Evolutionary conservation across 1,284 basidiomycete species (phyloP).

Genomic region (Porodaedalea pini): DNA sequence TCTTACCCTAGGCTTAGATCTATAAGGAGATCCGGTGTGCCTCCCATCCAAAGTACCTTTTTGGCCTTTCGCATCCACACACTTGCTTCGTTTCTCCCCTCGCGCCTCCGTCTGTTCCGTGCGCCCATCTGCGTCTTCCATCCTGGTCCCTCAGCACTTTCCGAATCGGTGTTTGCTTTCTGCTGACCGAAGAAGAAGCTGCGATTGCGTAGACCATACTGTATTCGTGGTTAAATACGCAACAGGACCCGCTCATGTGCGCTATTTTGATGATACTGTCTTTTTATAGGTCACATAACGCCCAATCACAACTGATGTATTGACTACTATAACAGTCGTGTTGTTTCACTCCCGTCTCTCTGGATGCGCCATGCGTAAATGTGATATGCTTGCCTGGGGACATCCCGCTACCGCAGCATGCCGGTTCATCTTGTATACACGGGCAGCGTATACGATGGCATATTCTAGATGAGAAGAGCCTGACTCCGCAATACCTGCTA

Average conservation of each 20-base stretch:
- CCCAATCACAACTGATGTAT: background rate
- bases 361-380: too few species aligned
- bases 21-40: too few species aligned
- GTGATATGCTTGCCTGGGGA: too few species aligned
- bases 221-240: background rate
- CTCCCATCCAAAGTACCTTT: too few species aligned
- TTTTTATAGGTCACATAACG: background rate
- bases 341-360: too few species aligned
- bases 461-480: too few species aligned
- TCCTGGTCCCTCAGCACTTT: background rate
- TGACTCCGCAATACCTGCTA: too few species aligned
- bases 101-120: too few species aligned
- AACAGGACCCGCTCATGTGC: background rate
- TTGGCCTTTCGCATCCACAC: too few species aligned
- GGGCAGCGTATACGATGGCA: too few species aligned
- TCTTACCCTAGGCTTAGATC: too few species aligned
- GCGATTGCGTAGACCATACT: background rate
- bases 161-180: background rate
- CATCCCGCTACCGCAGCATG: background rate
- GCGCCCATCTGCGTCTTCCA: background rate
- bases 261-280: background rate
- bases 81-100: too few species aligned
- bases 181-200: background rate
- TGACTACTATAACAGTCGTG: background rate
- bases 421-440: background rate